phyloP scores from a whole-genome alignment of 306 rosid genomes.

The Medicago arabica region DNA sequence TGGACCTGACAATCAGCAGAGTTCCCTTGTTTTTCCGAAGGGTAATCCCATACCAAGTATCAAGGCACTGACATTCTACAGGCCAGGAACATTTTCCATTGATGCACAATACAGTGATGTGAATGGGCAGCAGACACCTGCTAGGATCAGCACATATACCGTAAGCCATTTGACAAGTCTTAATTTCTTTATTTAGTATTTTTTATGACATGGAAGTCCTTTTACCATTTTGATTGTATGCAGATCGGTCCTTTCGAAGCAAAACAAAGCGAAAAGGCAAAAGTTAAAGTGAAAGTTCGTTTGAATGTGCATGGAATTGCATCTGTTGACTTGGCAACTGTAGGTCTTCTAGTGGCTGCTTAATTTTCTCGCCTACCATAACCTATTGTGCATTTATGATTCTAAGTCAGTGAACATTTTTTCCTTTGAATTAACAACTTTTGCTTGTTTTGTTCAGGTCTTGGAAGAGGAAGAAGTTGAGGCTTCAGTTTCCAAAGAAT shows the following conservation, averaged over 20 bases:
- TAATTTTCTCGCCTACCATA: neutral
- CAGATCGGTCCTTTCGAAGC: conserved; percentile 94
- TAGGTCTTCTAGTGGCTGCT: conserved; percentile 49
- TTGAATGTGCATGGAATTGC: conserved; percentile 86
- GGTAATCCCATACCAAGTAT: conserved; percentile 82
- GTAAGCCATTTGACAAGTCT: conserved; percentile 48
- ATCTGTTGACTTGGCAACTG: conserved; percentile 73
- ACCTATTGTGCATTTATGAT: neutral
- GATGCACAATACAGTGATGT: conserved; percentile 73
- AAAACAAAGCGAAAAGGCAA: conserved; percentile 63
- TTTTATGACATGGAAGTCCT: neutral
- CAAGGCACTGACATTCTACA: conserved; percentile 85
- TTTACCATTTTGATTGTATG: conserved; percentile 32
- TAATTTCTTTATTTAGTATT: neutral
- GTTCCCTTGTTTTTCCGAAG: conserved; percentile 73
- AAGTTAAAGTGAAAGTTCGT: conserved; percentile 83
- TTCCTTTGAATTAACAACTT: neutral
- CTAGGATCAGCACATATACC: conserved; percentile 80
- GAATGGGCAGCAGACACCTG: conserved; percentile 63
- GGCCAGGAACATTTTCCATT: conserved; percentile 79
- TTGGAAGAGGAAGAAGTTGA: conserved; percentile 91
- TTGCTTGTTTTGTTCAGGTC: conserved; percentile 50
- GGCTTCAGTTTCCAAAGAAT: conserved; percentile 69
- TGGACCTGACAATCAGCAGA: conserved; percentile 62
- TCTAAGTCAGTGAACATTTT: neutral